A percentile compares a stretch with the other conserved stretches of the same genome.
Conservation (phyloP, 192 early-diverging fungal species). For the Martensiomyces pterosporus region DNA sequence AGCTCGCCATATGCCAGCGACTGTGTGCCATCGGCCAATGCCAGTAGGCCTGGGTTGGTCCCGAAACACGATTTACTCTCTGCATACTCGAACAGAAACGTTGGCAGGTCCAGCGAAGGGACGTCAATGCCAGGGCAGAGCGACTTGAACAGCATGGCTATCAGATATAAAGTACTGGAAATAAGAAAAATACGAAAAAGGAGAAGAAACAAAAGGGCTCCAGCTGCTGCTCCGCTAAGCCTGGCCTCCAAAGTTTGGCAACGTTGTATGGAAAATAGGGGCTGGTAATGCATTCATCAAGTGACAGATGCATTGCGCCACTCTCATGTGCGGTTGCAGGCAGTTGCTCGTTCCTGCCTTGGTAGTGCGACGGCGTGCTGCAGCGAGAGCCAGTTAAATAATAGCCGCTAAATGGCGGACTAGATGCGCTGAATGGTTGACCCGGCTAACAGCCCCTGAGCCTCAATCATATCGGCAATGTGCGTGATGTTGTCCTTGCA, state of each 20-base stretch:
- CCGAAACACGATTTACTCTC: background rate
- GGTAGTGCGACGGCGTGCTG: too few species aligned
- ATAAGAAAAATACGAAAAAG: background rate
- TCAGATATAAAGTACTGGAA: too few species aligned
- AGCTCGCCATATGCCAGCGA: background rate
- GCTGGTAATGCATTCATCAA: too few species aligned
- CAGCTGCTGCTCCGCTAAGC: too few species aligned
- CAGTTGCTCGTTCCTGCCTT: too few species aligned
- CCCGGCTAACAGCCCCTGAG: background rate
- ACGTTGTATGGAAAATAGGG: too few species aligned
- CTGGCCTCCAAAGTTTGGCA: too few species aligned
- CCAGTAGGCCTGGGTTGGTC: background rate
- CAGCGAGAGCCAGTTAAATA: too few species aligned
- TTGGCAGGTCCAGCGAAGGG: constrained; percentile 5
- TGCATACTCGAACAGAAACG: constrained; percentile 1
- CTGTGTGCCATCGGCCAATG: background rate
- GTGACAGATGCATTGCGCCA: too few species aligned
- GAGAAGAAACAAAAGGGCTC: background rate
- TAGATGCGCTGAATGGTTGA: background rate
- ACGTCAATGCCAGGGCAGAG: background rate
- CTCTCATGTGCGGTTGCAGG: too few species aligned
- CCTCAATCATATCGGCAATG: background rate
- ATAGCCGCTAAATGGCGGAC: too few species aligned
- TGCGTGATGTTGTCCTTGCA: constrained; percentile 48
- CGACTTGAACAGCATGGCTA: constrained; percentile 14